These are phyloP conservation scores for Penicillium goetzii DNA, from an alignment of 495 filamentous ascomycete species.

Conservation along the genomic window DNA sequence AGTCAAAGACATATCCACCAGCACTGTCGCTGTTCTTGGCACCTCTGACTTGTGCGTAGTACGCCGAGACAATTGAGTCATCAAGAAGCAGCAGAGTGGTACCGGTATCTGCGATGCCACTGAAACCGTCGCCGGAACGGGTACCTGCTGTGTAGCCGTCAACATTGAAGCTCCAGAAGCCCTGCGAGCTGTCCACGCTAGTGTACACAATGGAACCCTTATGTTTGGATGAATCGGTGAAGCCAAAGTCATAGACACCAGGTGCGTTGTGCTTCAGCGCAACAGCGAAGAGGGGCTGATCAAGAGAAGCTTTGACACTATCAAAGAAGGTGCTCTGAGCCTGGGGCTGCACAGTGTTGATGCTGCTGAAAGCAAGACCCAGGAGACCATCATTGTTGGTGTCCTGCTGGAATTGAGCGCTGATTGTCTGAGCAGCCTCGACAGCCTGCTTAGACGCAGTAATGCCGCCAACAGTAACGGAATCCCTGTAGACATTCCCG, in stretches of 20 bases:
- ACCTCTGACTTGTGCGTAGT: constrained; percentile 62
- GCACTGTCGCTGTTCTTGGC: constrained; percentile 47
- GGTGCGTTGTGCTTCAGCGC: constrained; percentile 62
- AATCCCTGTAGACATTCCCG: constrained; percentile 69
- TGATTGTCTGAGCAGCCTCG: constrained; percentile 65
- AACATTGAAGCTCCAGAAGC: constrained; percentile 72
- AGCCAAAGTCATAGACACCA: constrained; percentile 75
- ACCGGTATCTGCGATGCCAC: constrained; percentile 59
- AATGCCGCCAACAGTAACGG: constrained; percentile 66
- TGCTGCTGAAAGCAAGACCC: constrained; percentile 69
- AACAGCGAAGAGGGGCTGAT: constrained; percentile 66
- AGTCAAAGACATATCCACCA: constrained; percentile 73
- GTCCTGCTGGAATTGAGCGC: constrained; percentile 60
- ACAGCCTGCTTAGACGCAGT: constrained; percentile 65
- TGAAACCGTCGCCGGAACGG: constrained; percentile 28
- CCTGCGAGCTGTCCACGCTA: constrained; percentile 56
- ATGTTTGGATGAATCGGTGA: constrained; percentile 64
- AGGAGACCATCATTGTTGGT: constrained; percentile 66
- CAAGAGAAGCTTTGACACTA: constrained; percentile 60
- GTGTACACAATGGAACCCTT: constrained; percentile 63
- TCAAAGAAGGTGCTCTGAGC: constrained; percentile 70
- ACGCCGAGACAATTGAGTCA: constrained; percentile 54
- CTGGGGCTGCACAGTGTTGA: constrained; percentile 67
- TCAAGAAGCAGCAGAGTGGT: constrained; percentile 70
- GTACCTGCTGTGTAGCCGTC: constrained; percentile 62